Evolutionary conservation across 2,329 filamentous ascomycete genomes (phyloP), one percentile per base, ranked within the genome.

Genomic region (Mollisia scopiformis): DNA sequence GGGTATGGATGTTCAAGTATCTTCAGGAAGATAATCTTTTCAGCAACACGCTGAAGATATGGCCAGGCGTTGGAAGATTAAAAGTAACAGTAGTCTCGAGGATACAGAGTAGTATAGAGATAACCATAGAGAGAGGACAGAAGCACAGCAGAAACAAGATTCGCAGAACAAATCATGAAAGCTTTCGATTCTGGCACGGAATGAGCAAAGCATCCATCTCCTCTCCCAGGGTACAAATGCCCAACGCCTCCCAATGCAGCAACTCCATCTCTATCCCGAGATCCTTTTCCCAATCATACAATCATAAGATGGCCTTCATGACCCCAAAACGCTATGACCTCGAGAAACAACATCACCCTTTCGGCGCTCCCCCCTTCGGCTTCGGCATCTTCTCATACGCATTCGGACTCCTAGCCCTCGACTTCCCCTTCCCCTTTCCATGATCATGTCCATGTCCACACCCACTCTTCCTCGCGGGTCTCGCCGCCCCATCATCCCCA

Each of bases 381-480:
- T 84, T 86, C 11, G 88, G 88, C 74, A 92, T 84, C 75, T 88
- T 90, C 76, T 94, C 91, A 71, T 94, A 94, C 1, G 91, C 91
- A 75, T 94, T 94, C 23, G 90, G 90, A 71, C 90, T 92, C 19
- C 88, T 86, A 69, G 79, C 81, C 66, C 84, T 76, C 23, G 57
- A 63, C 55, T 69, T 69, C 58, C 75, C 75, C 67, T 76, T 74
- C 62, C 75, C 73, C 69, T 69, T 71, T 61, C 77, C 78, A 16
- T 65, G 59, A 8, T 43, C 61, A 55, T 76, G 75, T 41, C 72
- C 71, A 35, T 75, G 73, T 4, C 65, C 69, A 33, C 56, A 27
- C 6, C 49, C 55, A 28, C 49, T 41, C 47, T 43, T 55, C 74
- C 73, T 65, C 47, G 25, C 52, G 7, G 80, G 74, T 61, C 79